A percentile compares a stretch with the other conserved stretches of the same genome.
These are phyloP conservation scores for Ceriops tagal DNA, from an alignment of 345 rosid species.

Conservation along the genomic window DNA sequence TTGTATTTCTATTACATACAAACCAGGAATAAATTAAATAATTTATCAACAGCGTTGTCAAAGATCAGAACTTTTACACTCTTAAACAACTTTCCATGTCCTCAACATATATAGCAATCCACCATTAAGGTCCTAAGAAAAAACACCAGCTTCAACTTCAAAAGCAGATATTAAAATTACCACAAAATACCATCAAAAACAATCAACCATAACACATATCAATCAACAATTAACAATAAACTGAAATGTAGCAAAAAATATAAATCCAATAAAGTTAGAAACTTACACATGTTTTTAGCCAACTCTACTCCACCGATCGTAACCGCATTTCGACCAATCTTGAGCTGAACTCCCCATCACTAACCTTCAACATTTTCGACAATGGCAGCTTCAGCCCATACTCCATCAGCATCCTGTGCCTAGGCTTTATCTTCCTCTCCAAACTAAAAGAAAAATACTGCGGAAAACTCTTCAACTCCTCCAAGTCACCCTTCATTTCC, in stretches of 20 bases:
- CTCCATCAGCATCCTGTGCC: conserved; percentile 59
- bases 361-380: conserved; percentile 70
- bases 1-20: background rate
- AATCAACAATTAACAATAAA: background rate
- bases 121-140: background rate
- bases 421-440: conserved; percentile 78
- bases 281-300: conserved; percentile 9
- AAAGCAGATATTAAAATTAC: background rate
- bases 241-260: background rate
- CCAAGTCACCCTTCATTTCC: conserved; percentile 62
- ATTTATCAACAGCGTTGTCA: background rate
- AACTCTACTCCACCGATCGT: conserved; percentile 26
- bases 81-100: background rate
- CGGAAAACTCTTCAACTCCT: conserved; percentile 70
- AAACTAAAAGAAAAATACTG: conserved; percentile 86
- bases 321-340: conserved; percentile 59
- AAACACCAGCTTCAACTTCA: background rate
- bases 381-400: conserved; percentile 53
- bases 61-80: background rate
- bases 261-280: background rate
- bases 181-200: background rate
- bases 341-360: conserved; percentile 67
- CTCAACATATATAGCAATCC: background rate
- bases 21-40: background rate
- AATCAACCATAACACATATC: background rate